phyloP scores from a whole-genome alignment of 1,284 basidiomycete species.

The Sphaerobolus stellatus region DNA sequence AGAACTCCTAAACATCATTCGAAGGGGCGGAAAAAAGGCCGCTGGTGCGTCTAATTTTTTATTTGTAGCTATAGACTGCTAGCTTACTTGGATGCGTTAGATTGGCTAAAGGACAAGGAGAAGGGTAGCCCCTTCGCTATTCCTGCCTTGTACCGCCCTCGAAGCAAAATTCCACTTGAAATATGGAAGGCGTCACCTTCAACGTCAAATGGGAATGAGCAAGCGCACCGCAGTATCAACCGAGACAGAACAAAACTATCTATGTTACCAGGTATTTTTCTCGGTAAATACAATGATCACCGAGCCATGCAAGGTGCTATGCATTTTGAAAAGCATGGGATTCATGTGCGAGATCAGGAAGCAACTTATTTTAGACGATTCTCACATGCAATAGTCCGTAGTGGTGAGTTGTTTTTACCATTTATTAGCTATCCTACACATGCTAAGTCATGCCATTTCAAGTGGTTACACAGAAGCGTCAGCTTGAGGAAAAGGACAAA shows the following conservation, averaged over 20 bases:
- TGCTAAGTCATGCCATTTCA: neutral
- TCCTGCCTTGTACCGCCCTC: conserved; percentile 24
- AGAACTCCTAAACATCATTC: neutral
- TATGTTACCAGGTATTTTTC: neutral
- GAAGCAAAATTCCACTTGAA: conserved; percentile 23
- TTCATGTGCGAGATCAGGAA: neutral
- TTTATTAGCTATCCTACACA: neutral
- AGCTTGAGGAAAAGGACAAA: neutral
- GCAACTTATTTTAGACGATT: neutral
- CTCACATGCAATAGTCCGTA: neutral
- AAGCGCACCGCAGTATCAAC: conserved; percentile 8
- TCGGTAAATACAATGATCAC: neutral
- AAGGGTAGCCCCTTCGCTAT: conserved; percentile 18
- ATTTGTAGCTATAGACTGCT: too few species aligned
- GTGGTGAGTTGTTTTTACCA: neutral
- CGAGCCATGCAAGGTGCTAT: neutral
- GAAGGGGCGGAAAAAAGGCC: conserved; percentile 9
- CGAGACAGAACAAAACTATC: neutral
- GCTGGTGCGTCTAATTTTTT: conserved; percentile 6
- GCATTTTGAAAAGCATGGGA: neutral
- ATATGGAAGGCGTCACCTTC: conserved; percentile 26
- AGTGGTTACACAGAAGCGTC: neutral
- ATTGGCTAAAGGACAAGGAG: conserved; percentile 27
- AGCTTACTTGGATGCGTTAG: conserved; percentile 10
- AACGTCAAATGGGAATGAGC: conserved; percentile 29